phyloP scores from a whole-genome alignment of 495 filamentous ascomycete genomes.

The Tuber indicum region DNA sequence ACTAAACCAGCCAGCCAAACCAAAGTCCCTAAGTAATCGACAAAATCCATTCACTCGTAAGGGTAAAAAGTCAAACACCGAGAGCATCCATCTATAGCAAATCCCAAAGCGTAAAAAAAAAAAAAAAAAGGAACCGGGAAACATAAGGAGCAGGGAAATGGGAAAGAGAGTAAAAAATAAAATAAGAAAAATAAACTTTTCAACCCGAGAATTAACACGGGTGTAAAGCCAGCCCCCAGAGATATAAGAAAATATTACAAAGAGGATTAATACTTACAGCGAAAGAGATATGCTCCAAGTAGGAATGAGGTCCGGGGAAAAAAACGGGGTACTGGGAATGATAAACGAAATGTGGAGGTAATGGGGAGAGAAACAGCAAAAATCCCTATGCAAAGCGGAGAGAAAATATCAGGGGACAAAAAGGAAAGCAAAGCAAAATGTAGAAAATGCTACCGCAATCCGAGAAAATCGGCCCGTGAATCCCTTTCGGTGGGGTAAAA shows the following conservation, averaged over 20 bases:
- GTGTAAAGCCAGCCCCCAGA: slow-evolving; percentile 9
- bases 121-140: neutral
- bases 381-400: slow-evolving; percentile 12
- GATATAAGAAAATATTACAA: slow-evolving; percentile 33
- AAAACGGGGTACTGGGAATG: slow-evolving; percentile 9
- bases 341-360: slow-evolving; percentile 17
- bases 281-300: slow-evolving; percentile 22
- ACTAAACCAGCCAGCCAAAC: neutral
- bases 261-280: slow-evolving; percentile 37
- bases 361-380: slow-evolving; percentile 21
- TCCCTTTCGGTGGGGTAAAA: slow-evolving; percentile 16
- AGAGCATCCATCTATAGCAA: slow-evolving; percentile 7
- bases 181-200: slow-evolving; percentile 8
- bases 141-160: neutral
- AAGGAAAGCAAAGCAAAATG: slow-evolving; percentile 18
- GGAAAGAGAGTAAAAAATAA: neutral
- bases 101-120: slow-evolving; percentile 7
- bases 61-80: slow-evolving; percentile 7
- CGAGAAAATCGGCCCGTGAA: slow-evolving; percentile 13
- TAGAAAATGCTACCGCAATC: slow-evolving; percentile 24
- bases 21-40: neutral
- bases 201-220: slow-evolving; percentile 2
- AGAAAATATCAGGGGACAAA: slow-evolving; percentile 14
- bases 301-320: neutral
- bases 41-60: slow-evolving; percentile 2